These are phyloP conservation scores for Wickerhamomyces pijperi DNA, from an alignment of 805 yeast species.

Conservation along the genomic window DNA sequence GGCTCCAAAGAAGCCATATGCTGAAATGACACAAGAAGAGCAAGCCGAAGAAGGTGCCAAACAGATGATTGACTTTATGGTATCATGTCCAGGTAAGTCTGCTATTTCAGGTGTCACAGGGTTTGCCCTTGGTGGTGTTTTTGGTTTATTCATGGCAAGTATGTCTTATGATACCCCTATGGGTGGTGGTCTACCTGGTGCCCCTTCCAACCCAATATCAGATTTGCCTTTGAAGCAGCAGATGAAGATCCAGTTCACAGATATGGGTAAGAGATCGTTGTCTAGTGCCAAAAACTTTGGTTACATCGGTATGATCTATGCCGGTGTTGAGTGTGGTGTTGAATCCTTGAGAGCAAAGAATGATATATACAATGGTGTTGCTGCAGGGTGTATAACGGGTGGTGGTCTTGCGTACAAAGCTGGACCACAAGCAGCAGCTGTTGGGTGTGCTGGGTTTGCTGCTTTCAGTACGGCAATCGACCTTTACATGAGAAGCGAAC, in stretches of 20 bases:
- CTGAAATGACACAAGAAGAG: conserved; percentile 81
- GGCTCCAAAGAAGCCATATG: conserved; percentile 34
- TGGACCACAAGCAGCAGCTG: conserved; percentile 84
- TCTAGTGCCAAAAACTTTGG: conserved; percentile 91
- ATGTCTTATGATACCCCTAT: conserved; percentile 79
- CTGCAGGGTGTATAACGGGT: conserved; percentile 94
- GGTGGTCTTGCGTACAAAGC: conserved; percentile 88
- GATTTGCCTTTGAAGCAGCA: conserved; percentile 90
- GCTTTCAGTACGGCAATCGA: conserved; percentile 89
- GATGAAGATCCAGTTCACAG: conserved; percentile 79
- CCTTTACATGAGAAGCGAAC: conserved; percentile 74
- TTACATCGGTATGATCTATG: conserved; percentile 78
- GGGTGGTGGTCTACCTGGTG: conserved; percentile 35
- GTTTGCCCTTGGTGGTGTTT: conserved; percentile 88
- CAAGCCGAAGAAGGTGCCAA: conserved; percentile 87
- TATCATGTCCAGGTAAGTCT: conserved; percentile 92
- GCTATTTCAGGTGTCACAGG: conserved; percentile 90
- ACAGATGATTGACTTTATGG: conserved; percentile 74
- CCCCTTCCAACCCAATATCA: conserved; percentile 45
- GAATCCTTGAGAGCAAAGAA: conserved; percentile 83
- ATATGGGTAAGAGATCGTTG: conserved; percentile 86
- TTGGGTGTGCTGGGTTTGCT: conserved; percentile 97
- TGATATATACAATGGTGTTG: conserved; percentile 83
- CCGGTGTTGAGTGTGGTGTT: conserved; percentile 86
- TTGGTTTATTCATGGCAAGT: conserved; percentile 87